These are phyloP conservation scores for Scenedesmus sp. DNA, from an alignment of 163 green algal genomes.

Conservation along the genomic window DNA sequence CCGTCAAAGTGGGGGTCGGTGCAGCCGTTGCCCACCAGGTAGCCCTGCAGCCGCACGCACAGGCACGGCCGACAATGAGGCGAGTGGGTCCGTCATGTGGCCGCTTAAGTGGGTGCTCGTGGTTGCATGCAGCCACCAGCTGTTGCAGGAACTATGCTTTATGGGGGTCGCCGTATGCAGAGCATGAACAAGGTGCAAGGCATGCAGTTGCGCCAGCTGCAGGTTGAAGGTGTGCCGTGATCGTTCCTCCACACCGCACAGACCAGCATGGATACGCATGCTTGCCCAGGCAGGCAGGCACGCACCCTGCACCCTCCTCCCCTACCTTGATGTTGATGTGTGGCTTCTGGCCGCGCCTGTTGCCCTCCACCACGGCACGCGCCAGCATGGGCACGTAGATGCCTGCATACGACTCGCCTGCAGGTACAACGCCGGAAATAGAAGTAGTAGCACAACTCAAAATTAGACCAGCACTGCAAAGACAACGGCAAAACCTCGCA, in stretches of 20 bases:
- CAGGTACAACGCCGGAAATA: background rate
- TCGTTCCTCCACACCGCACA: too few relatives aligned
- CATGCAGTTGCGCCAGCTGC: background rate
- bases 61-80: background rate
- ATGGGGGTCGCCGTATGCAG: too few relatives aligned
- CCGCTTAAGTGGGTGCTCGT: too few relatives aligned
- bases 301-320: background rate
- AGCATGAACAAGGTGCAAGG: too few relatives aligned
- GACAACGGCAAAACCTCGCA: background rate
- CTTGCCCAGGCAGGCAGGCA: too few relatives aligned
- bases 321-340: conserved; percentile 71
- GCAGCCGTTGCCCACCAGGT: conserved; percentile 84
- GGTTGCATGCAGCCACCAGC: too few relatives aligned
- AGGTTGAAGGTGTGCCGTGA: too few relatives aligned
- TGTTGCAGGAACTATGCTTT: too few relatives aligned
- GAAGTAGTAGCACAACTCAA: background rate
- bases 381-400: conserved; percentile 82
- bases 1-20: conserved; percentile 78
- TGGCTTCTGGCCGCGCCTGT: conserved; percentile 68
- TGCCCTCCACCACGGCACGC: conserved; percentile 69
- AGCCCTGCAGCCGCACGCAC: conserved; percentile 64
- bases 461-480: background rate
- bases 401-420: conserved; percentile 81
- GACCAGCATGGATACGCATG: too few relatives aligned
- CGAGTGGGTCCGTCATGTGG: too few relatives aligned